Conservation (phyloP, 371 early-diverging fungal species). For the Cokeromyces recurvatus region DNA sequence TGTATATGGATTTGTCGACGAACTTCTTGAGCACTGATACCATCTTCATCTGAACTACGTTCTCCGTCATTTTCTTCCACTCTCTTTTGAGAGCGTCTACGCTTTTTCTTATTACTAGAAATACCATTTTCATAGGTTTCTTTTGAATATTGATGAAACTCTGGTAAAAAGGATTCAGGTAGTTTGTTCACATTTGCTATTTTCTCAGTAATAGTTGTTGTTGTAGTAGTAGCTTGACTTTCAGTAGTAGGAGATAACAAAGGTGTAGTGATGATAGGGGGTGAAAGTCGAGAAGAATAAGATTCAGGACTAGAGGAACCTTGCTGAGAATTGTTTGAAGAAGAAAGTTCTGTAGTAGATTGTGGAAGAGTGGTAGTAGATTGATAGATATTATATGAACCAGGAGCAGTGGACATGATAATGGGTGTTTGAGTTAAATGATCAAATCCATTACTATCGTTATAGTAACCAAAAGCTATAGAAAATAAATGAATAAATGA, state of each 20-base stretch:
- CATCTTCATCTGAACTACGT: conserved; percentile 19
- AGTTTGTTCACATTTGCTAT: conserved; percentile 44
- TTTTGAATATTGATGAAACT: conserved; percentile 47
- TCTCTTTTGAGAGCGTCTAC: conserved; percentile 16
- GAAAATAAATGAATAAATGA: conserved; percentile 1
- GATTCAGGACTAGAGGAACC: conserved; percentile 29
- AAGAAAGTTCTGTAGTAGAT: neutral
- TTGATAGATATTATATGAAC: conserved; percentile 18
- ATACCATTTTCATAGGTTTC: conserved; percentile 46
- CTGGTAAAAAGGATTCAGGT: conserved; percentile 45
- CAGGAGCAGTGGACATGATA: conserved; percentile 13
- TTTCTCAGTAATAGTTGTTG: conserved; percentile 31
- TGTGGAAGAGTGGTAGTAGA: neutral
- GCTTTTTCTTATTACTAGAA: conserved; percentile 34
- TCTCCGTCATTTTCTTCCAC: conserved; percentile 16
- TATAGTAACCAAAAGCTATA: conserved; percentile 21
- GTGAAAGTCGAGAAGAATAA: conserved; percentile 27
- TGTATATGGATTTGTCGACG: conserved; percentile 59
- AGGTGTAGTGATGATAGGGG: conserved; percentile 17
- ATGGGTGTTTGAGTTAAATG: conserved; percentile 13
- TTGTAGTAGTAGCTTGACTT: conserved; percentile 9
- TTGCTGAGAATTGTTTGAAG: no score
- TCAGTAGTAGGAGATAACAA: conserved; percentile 16
- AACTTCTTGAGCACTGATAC: conserved; percentile 42
- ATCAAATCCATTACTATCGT: conserved; percentile 18